Conservation (phyloP, 495 filamentous ascomycete genomes). For the Penicillium diatomitis region DNA sequence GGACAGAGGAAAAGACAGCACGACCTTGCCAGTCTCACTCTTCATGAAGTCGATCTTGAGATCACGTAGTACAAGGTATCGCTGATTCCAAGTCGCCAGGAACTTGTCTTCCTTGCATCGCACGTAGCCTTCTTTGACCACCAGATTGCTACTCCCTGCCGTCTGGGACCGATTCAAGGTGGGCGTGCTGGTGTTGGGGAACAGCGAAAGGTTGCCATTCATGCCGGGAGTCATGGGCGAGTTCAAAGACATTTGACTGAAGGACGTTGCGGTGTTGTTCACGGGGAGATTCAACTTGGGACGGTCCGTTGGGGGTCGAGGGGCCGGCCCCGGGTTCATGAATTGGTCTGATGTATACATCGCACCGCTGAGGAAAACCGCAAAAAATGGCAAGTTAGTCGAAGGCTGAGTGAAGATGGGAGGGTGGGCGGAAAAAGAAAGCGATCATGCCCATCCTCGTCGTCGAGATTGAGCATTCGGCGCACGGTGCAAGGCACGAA, state of each 20-base stretch:
- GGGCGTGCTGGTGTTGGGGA: constrained; percentile 52
- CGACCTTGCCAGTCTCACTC: constrained; percentile 72
- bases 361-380: constrained; percentile 20
- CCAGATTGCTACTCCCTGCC: constrained; percentile 51
- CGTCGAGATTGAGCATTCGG: no score
- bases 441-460: no score
- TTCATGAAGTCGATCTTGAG: constrained; percentile 88
- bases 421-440: no score
- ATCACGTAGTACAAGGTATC: constrained; percentile 80
- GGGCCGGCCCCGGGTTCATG: constrained; percentile 94
- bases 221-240: constrained; percentile 53
- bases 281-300: constrained; percentile 60
- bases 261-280: constrained; percentile 68
- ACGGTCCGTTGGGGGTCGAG: constrained; percentile 76
- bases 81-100: constrained; percentile 83
- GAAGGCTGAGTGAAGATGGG: no score
- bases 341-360: constrained; percentile 66
- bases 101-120: constrained; percentile 78
- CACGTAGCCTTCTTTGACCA: constrained; percentile 85
- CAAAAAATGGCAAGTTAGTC: background rate
- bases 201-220: constrained; percentile 41
- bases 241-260: constrained; percentile 61
- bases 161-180: constrained; percentile 55
- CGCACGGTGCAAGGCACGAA: no score
- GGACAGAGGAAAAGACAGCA: constrained; percentile 67